These are phyloP conservation scores for Talaromyces wortmannii DNA, from an alignment of 495 filamentous ascomycete species.

Conservation along the genomic window DNA sequence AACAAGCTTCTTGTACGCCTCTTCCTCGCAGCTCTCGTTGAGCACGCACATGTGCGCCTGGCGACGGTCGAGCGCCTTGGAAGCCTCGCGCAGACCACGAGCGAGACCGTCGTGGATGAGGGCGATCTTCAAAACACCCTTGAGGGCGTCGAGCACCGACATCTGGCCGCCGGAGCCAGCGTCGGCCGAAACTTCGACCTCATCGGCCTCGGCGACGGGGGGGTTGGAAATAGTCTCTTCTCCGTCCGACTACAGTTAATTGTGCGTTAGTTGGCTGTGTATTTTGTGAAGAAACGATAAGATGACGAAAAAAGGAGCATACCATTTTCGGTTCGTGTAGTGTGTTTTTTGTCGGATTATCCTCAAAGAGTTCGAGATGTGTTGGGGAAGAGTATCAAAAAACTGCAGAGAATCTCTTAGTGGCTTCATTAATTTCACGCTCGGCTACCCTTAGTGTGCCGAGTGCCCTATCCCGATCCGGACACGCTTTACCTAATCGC, in stretches of 20 bases:
- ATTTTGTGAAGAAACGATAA: too few relatives aligned
- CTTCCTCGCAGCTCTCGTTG: constrained; percentile 98
- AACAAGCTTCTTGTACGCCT: constrained; percentile 99
- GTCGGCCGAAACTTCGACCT: constrained; percentile 88
- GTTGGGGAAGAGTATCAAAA: background rate
- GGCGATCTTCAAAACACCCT: constrained; percentile 92
- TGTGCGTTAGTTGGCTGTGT: background rate
- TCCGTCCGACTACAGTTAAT: constrained; percentile 59
- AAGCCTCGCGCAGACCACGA: constrained; percentile 93
- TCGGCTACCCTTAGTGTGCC: constrained; percentile 4
- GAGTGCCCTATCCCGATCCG: constrained; percentile 2
- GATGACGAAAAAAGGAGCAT: constrained; percentile 5
- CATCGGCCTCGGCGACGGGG: constrained; percentile 66
- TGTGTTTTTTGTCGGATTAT: constrained; percentile 45
- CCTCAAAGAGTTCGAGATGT: constrained; percentile 51
- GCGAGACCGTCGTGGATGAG: constrained; percentile 99
- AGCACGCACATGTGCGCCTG: constrained; percentile 99
- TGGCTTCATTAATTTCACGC: background rate
- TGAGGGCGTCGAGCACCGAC: constrained; percentile 95
- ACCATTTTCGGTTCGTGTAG: constrained; percentile 24
- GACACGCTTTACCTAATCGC: background rate
- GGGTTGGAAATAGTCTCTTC: constrained; percentile 74
- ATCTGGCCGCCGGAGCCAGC: constrained; percentile 81
- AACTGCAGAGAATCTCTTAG: background rate
- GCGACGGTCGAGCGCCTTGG: constrained; percentile 93